Base-by-base conservation (phyloP, 805 yeast species). In the Candida nemodendra region DNA sequence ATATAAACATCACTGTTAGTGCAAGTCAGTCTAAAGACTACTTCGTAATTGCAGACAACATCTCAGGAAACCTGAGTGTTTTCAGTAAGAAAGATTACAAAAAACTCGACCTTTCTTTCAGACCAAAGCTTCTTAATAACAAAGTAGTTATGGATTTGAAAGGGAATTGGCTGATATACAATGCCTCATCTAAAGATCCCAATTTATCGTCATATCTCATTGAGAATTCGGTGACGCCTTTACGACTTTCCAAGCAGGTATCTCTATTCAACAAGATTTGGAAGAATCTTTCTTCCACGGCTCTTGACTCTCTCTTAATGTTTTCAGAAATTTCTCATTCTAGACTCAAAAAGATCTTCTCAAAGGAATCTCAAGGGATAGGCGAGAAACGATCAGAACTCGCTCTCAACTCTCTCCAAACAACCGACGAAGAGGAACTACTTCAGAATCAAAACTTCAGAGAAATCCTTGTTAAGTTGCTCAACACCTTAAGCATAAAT, bases 111-210 rank as follows among this genome's bases (percentile, higher is more conserved):
- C 11, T 25, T 5, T 13, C n/a, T 3, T 34, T 42, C 13, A 26
- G 30, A n/a, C 33, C 54, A n/a, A 51, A 50, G 35, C 34, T 50
- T 18, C 21, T 48, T 14, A 70, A 67, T 34, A 61, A 57, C 9
- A 38, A 45, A 21, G 73, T 79, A 1, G 67, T 77, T 2, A 69
- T 69, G 47, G 81, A 76, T 48, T 30, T 76, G 2, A 64, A 65
- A 25, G 78, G 73, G 7, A 59, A 68, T 29, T 74, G 79, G 77
- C 50, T 78, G 15, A 72, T 67, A 5, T 73, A 67, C 45, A 62
- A 68, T 9, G 76, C 78, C 1, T 57, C 70, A 4, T 56, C 62
- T 15, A 42, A 46, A 9, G 75, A 71, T 50, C 53, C 55, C 44
- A 47, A 53, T 22, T 59, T 63, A 18, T 32, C 21, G 12, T 29